Evolutionary conservation across 2,329 filamentous ascomycete species (phyloP).

Genomic region (Trichoderma oligosporum): DNA sequence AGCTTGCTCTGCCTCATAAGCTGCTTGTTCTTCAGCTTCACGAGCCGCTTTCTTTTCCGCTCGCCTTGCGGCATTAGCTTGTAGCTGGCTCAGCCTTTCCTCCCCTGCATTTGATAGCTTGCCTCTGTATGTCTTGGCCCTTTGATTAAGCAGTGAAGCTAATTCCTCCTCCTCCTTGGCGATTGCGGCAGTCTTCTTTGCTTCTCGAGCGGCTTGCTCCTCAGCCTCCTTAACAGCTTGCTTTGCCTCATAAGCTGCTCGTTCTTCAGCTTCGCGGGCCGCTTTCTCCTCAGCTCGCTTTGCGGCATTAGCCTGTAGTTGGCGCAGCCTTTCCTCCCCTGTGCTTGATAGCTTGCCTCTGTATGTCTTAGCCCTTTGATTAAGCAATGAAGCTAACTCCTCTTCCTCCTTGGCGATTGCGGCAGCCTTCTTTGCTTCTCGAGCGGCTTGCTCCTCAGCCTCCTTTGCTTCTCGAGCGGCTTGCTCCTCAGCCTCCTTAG

Average conservation of each 20-base stretch:
- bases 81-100: constrained; percentile 41
- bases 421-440: neutral
- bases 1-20: no score
- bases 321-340: constrained; percentile 43
- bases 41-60: no score
- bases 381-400: no score
- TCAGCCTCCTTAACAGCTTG: constrained; percentile 17
- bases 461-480: no score
- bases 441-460: no score
- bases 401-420: constrained; percentile 29
- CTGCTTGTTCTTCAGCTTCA: no score
- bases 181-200: constrained; percentile 17
- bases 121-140: constrained; percentile 42
- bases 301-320: constrained; percentile 34
- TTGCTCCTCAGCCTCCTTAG: no score
- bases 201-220: neutral
- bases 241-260: constrained; percentile 24
- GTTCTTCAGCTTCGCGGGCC: constrained; percentile 26
- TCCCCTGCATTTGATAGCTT: constrained; percentile 44
- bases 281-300: constrained; percentile 37
- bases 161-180: constrained; percentile 38
- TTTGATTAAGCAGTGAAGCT: constrained; percentile 44
- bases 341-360: constrained; percentile 45
- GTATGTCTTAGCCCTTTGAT: constrained; percentile 41
- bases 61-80: constrained; percentile 33